These are phyloP conservation scores for Rosa persica DNA, from an alignment of 306 rosid species.

Conservation along the genomic window DNA sequence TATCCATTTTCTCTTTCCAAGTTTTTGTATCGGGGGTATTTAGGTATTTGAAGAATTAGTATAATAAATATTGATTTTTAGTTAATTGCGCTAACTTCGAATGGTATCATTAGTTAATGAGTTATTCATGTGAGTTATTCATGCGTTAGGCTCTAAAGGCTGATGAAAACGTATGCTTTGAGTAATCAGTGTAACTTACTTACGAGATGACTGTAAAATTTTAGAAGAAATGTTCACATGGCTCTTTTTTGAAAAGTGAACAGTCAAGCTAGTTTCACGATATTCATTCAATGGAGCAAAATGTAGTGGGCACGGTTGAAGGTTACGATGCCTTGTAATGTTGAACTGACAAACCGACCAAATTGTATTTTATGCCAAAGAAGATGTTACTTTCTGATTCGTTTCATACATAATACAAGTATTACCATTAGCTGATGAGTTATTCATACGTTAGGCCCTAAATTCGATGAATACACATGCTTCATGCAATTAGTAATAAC, in stretches of 20 bases:
- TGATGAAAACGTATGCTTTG: accelerated
- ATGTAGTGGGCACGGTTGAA: not conserved
- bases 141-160: not conserved
- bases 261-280: no score
- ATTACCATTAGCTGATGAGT: no score
- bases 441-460: no score
- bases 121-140: no score
- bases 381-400: no score
- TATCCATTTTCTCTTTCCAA: not conserved
- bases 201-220: not conserved
- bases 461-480: no score
- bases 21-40: no score
- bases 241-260: not conserved
- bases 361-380: no score
- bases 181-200: not conserved
- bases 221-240: no score
- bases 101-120: no score
- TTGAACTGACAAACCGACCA: not conserved
- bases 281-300: not conserved
- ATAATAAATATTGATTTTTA: not conserved
- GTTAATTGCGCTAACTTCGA: not conserved
- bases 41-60: not conserved
- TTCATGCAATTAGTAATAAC: no score
- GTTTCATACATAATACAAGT: no score
- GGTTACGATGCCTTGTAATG: not conserved